A percentile compares a stretch with the other conserved stretches of the same genome.
Conservation (phyloP, 1,284 basidiomycete species). For the Cryptococcus jaspeensis region DNA sequence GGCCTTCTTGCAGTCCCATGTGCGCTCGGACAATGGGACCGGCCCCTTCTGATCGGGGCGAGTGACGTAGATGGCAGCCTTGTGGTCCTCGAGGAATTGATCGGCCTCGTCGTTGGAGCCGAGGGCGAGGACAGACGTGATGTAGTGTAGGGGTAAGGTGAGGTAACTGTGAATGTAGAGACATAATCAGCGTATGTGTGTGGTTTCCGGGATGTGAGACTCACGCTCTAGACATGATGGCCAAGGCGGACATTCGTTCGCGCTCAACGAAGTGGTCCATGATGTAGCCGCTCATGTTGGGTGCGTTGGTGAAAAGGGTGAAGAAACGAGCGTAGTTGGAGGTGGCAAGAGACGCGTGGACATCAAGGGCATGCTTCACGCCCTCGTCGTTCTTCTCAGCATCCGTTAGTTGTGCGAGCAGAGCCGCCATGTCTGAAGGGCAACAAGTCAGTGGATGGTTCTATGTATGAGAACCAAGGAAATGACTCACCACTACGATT, state of each 20-base stretch:
- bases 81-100: constrained; percentile 70
- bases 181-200: not conserved
- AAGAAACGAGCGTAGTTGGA: constrained; percentile 95
- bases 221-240: constrained; percentile 88
- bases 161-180: constrained; percentile 62
- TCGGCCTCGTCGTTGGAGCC: constrained; percentile 64
- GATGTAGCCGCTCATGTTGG: constrained; percentile 97
- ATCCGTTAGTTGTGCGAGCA: constrained; percentile 91
- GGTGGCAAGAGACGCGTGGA: constrained; percentile 82
- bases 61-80: constrained; percentile 64
- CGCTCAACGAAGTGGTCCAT: constrained; percentile 98
- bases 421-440: constrained; percentile 80
- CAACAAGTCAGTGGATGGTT: not conserved
- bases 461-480: too few species aligned
- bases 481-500: constrained; percentile 78
- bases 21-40: constrained; percentile 27
- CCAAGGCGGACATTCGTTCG: constrained; percentile 81
- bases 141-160: constrained; percentile 71
- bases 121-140: constrained; percentile 81
- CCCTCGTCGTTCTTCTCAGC: constrained; percentile 76
- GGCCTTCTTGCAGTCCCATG: constrained; percentile 57
- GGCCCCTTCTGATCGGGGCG: constrained; percentile 16
- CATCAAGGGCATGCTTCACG: constrained; percentile 83
- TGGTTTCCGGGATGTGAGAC: constrained; percentile 47
- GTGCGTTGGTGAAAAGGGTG: constrained; percentile 75